Base-by-base conservation (phyloP, 768 basidiomycete species). In the Amanita inopinata region DNA sequence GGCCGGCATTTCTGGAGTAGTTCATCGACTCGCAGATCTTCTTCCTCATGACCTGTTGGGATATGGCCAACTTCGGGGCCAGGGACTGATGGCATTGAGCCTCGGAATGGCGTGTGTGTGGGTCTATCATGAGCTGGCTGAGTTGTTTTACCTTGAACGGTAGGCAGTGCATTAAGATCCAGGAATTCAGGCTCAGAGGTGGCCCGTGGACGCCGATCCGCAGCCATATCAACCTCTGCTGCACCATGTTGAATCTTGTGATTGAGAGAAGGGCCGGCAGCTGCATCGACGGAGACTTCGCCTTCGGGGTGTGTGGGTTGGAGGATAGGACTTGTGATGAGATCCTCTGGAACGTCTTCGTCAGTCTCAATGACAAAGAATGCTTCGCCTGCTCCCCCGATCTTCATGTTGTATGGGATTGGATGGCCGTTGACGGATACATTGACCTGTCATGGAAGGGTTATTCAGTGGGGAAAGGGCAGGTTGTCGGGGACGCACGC, bases 301-400 rank as follows among this genome's bases (percentile, higher is more conserved):
- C 62, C 57, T 28, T 69, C 67, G 3, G 67, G 67, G 19, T 66
- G 64, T 2, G 80, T 80, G 6, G 84, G 76, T 47, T 80, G 69
- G 10, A 94, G 75, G 17, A 99, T 65, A 18, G 96, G 96, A 62
- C 86, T 90, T 0, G 96, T 99, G 49, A 92, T 84, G 48, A 99
- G 77, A 57, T 92, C 87, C 35, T 77, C 83, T 2, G 96, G 94
- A 22, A 98, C 81, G 46, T 97, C 91, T 28, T 83, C 88, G 30
- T 93, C 88, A 0, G 94, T 97, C 62, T 99, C 94, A 51, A 98
- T 90, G 30, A 99, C 85, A 55, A 98, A 98, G 71, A 98, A 99
- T 0, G 93, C 96, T 63, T 99, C 96, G 3, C 96, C 96, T 1
- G 96, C 91, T 46, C 98, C 96, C 30, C 92, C 93, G 48, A 98